These are phyloP conservation scores for Euphorbia corollata DNA, from an alignment of 441 rosid genomes.

Conservation along the genomic window DNA sequence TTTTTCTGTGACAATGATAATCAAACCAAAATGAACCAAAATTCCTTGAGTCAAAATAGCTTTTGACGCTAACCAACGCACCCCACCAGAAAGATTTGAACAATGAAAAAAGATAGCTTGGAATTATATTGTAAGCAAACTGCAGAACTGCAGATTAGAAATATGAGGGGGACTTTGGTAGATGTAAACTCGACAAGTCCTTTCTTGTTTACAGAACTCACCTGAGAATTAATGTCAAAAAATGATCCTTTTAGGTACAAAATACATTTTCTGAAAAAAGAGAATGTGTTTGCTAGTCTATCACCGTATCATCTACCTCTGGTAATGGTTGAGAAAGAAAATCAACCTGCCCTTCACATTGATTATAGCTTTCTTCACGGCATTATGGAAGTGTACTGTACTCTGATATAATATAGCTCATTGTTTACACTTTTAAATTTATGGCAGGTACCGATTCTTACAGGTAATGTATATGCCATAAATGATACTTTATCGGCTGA, in stretches of 20 bases:
- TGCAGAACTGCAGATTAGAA: background rate
- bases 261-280: no score
- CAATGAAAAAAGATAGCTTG: background rate
- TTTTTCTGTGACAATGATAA: background rate
- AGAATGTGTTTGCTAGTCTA: no score
- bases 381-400: no score
- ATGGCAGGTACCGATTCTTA: slow-evolving; percentile 49
- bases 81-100: background rate
- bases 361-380: no score
- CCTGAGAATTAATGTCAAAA: background rate
- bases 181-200: no score
- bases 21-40: background rate
- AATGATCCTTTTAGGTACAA: no score
- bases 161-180: background rate
- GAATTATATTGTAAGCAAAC: background rate
- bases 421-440: background rate
- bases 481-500: slow-evolving; percentile 64
- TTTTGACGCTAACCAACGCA: background rate
- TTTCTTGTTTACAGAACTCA: background rate
- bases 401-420: background rate
- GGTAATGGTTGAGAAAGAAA: no score
- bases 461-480: slow-evolving; percentile 69
- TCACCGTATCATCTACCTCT: no score
- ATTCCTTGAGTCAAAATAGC: background rate
- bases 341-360: no score